These are phyloP conservation scores for Salix udensis DNA, from an alignment of 345 rosid genomes.

Conservation along the genomic window DNA sequence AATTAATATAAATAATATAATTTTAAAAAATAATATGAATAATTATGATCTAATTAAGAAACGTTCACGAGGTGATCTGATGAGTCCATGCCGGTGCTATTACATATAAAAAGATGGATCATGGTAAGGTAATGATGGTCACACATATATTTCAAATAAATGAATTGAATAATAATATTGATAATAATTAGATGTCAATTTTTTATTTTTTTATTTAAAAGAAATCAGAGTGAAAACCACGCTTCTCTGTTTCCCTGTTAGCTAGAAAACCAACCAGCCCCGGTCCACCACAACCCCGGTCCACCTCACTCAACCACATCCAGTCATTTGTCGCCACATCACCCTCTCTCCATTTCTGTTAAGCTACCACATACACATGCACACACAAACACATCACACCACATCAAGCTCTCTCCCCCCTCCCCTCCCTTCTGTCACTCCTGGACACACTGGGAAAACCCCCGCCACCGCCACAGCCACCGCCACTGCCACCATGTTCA, in stretches of 20 bases:
- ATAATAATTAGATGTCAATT: background rate
- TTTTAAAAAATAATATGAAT: no score
- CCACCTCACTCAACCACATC: background rate
- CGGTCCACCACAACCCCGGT: constrained; percentile 6
- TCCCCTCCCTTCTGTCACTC: background rate
- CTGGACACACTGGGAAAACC: background rate
- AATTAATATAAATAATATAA: no score
- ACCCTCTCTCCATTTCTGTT: background rate
- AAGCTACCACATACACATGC: background rate
- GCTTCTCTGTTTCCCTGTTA: constrained; percentile 6
- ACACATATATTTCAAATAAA: no score
- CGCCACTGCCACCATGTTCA: background rate
- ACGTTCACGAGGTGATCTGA: no score
- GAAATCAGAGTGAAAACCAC: background rate
- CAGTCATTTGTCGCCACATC: constrained; percentile 15
- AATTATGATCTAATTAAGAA: no score
- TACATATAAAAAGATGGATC: no score
- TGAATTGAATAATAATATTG: background rate
- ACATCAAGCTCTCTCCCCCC: background rate
- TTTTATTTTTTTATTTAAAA: background rate
- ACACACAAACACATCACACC: background rate
- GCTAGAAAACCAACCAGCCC: constrained; percentile 1
- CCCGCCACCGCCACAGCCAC: background rate
- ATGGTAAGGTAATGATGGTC: no score
- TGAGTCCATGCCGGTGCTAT: no score